These are phyloP conservation scores for Acacia melanoxylon DNA, from an alignment of 306 rosid genomes.

Conservation along the genomic window DNA sequence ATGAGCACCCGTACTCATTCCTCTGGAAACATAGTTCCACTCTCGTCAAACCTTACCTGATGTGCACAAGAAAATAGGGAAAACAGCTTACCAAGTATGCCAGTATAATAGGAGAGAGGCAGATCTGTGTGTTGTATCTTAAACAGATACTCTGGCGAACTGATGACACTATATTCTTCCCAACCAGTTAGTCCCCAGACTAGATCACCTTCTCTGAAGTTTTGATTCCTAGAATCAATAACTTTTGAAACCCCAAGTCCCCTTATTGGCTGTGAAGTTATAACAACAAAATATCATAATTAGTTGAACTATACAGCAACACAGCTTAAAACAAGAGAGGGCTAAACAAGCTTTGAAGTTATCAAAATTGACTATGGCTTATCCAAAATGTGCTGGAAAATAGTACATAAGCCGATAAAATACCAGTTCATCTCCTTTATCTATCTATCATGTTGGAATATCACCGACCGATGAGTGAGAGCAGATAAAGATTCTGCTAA, in stretches of 20 bases:
- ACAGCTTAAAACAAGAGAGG: no score
- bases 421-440: no score
- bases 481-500: no score
- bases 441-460: no score
- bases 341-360: no score
- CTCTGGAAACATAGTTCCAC: no score
- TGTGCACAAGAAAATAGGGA: background rate
- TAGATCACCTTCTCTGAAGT: background rate
- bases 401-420: no score
- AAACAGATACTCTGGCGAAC: conserved; percentile 18
- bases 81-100: conserved; percentile 45
- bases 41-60: background rate
- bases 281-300: background rate
- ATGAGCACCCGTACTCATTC: no score
- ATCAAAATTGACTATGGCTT: no score
- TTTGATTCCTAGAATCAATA: background rate
- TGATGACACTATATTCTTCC: conserved; percentile 33
- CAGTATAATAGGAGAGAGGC: conserved; percentile 58
- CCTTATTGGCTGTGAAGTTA: background rate
- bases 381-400: no score
- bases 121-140: conserved; percentile 48
- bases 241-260: background rate
- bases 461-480: no score
- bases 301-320: no score
- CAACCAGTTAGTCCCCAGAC: conserved; percentile 9